Base-by-base conservation (phyloP, 202 grass and related monocot genomes). In the Zoysia matrella region DNA sequence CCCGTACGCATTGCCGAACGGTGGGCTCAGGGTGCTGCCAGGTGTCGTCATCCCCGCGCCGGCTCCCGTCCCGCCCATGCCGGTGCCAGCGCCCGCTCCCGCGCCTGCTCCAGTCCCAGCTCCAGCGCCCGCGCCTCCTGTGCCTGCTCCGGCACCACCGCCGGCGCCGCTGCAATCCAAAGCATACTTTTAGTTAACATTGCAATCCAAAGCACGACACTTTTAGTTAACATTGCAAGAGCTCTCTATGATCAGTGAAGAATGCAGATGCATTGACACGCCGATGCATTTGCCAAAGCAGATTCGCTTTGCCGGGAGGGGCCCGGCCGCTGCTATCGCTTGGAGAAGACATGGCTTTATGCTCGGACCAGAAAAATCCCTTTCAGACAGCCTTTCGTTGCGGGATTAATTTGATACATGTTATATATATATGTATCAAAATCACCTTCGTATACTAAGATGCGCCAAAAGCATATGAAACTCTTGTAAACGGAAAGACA, bases 1-100 rank as follows among this genome's bases (percentile, higher is more conserved):
- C 12, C 88, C 88, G 69, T 86, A 90, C 1, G 83, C 88, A 69
- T 83, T 55, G 48, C 79, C 79, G 43, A 90, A 86, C 3, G 88
- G 83, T 22, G 85, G 85, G 78, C 65, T 82, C 78, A 87, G 16
- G 56, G 65, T 11, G 69, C 62, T 67, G 0, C 88, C 88, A 0
- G 83, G 78, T 8, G 50, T 70, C 1, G 58, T 76, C 48, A 65
- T 56, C 0, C 83, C 74, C 0, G 79, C 12, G 11, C 83, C 79
- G 0, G 78, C 9, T 0, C 67, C 47, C 0, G 77, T 57, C 1
- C 60, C 78, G 1, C 45, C 10, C 55, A 78, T 12, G 1, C 78
- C 62, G 0, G 41, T 13, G 3, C 86, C 82, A 0, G 55, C 6
- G 0, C 86, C 81, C 0, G 22, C 36, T 0, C 79, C 69, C 0